Base-by-base conservation (phyloP, 2,329 filamentous ascomycete species). In the Didymella segeticola region DNA sequence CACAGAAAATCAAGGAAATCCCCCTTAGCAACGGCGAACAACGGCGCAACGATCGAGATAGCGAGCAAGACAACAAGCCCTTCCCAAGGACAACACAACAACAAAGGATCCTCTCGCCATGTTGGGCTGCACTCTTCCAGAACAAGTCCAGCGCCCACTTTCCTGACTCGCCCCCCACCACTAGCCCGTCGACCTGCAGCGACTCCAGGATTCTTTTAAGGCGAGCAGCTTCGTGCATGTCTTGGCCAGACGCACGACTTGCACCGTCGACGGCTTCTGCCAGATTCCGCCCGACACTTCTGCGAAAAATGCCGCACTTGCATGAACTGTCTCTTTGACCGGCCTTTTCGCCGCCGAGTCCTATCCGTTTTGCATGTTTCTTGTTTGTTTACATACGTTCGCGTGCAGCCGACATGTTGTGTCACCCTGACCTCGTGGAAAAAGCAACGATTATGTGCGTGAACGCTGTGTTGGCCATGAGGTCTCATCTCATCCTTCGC, bases 281-380 rank as follows among this genome's bases (percentile, higher is more conserved):
- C 51, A 49, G 30, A 31, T 41, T 41, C 45, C 51, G 45, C 41
- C 51, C 51, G 51, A 54, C 38, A 45, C 15, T 54, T 33, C 33
- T 45, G 51, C 34, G 38, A 61, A 64, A 67, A 71, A 70, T 71
- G 58, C 67, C 68, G 61, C 69, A 69, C 63, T 53, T 64, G 67
- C 69, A 69, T 66, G 34, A 43, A 54, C 51, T 19, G 37, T 20
- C 25, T 27, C 43, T 27, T 41, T 30, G 26, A 45, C 45, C 33
- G 29, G 29, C 41, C 41, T 36, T 36, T 30, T 3, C 20, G 39
- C 51, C 51, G 29, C 14, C 15, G 14, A 30, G 25, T 36, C 31
- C 12, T 15, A 27, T 41, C 26, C 31, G 23, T 15, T 23, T 15
- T 29, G 19, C 14, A 10, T 10, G 2, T n/a, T 48, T 22, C 39